Conservation (phyloP, 2,329 filamentous ascomycete species). For the Neofusicoccum kwambonambiense region DNA sequence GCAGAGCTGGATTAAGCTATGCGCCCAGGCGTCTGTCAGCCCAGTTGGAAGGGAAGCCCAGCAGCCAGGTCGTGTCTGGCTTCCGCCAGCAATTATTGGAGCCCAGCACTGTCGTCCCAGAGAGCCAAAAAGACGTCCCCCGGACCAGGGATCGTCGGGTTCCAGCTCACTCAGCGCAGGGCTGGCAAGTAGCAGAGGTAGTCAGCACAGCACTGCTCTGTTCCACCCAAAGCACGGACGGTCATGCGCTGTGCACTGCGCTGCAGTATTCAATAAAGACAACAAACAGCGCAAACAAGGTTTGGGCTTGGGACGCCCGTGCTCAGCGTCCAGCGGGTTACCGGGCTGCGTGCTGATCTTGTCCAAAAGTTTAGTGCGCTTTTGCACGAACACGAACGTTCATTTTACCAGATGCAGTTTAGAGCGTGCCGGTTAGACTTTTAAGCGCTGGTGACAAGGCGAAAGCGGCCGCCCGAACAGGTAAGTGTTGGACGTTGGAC, state of each 20-base stretch:
- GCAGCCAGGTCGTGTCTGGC: too few species aligned
- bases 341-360: neutral
- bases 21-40: neutral
- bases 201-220: neutral
- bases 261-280: neutral
- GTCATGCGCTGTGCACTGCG: too few species aligned
- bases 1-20: neutral
- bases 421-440: neutral
- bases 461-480: neutral
- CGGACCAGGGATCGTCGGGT: neutral
- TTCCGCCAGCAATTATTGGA: neutral
- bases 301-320: neutral
- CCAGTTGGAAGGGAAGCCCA: neutral
- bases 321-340: too few species aligned
- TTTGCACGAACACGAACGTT: neutral
- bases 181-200: neutral
- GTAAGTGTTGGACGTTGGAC: neutral
- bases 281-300: neutral
- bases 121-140: neutral
- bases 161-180: neutral
- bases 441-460: neutral
- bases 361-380: neutral
- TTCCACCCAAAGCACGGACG: too few species aligned
- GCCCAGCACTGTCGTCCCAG: neutral
- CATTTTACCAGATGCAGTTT: neutral